Conservation (phyloP, 2,329 filamentous ascomycete genomes). For the Botrytis sinoallii region DNA sequence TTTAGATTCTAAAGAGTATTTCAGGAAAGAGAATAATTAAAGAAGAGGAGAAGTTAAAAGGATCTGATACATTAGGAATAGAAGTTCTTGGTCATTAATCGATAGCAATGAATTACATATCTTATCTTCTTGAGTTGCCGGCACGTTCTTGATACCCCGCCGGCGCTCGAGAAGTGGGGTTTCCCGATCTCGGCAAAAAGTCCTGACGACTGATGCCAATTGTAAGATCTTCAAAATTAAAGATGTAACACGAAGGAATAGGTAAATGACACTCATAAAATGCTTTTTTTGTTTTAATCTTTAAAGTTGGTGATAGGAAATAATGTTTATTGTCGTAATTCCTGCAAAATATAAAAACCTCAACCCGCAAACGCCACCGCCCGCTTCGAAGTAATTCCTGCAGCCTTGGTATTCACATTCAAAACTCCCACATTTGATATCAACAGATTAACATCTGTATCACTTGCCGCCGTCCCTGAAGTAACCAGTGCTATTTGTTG, state of each 20-base stretch:
- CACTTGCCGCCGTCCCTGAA: slow-evolving; percentile 19
- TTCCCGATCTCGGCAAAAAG: slow-evolving; percentile 17
- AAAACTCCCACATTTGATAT: slow-evolving; percentile 32
- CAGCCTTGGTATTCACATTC: slow-evolving; percentile 29
- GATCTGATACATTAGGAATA: background rate
- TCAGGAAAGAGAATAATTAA: background rate
- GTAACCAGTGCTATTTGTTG: slow-evolving; percentile 25
- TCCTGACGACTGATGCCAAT: background rate
- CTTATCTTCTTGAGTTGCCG: background rate
- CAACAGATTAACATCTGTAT: slow-evolving; percentile 28
- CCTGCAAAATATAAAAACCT: too few relatives aligned
- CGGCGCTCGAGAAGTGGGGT: slow-evolving; percentile 4
- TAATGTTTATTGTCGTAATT: background rate
- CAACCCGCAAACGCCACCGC: background rate
- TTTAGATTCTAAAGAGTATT: background rate
- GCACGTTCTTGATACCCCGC: background rate
- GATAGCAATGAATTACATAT: background rate
- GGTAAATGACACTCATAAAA: background rate
- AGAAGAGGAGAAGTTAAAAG: background rate
- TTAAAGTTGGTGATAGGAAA: background rate
- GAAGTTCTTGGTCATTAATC: background rate
- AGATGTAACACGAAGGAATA: background rate
- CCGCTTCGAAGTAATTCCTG: slow-evolving; percentile 24
- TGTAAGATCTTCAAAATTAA: background rate
- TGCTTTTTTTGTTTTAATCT: background rate